These are phyloP conservation scores for Leavenworthia alabamica DNA, from an alignment of 345 rosid genomes.

Conservation along the genomic window DNA sequence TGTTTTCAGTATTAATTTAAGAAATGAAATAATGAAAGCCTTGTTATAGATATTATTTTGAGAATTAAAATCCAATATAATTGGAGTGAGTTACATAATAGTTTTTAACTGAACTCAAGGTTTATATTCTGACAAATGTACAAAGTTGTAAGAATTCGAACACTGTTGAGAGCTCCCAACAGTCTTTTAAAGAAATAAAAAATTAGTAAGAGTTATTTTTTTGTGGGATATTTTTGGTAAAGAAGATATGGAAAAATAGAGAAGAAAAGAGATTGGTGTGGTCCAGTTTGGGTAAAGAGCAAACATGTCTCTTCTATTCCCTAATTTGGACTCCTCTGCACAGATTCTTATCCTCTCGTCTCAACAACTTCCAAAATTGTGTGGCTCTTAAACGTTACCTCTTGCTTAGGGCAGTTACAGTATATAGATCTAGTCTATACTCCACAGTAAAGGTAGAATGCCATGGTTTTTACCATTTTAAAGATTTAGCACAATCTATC, in stretches of 20 bases:
- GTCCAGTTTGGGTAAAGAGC: conserved; percentile 28
- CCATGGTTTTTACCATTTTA: background rate
- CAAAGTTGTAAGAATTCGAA: background rate
- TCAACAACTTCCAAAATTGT: conserved; percentile 5
- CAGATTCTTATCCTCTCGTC: conserved; percentile 23
- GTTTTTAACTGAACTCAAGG: background rate
- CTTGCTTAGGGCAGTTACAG: background rate
- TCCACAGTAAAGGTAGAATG: background rate
- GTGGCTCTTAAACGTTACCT: conserved; percentile 26
- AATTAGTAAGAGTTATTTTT: background rate
- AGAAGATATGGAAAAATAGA: conserved; percentile 15
- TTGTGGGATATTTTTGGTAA: conserved; percentile 5
- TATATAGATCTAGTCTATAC: background rate
- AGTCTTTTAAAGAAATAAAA: background rate
- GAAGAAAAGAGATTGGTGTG: conserved; percentile 17
- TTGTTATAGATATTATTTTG: no score
- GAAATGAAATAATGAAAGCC: background rate
- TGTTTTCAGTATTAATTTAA: background rate
- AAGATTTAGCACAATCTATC: background rate
- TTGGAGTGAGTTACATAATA: no score
- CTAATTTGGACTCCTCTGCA: conserved; percentile 26
- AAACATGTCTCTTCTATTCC: conserved; percentile 23
- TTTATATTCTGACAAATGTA: background rate
- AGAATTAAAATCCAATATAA: no score
- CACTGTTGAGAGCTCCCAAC: background rate